phyloP scores from a whole-genome alignment of 2,329 filamentous ascomycete genomes.

The Alternaria dauci region DNA sequence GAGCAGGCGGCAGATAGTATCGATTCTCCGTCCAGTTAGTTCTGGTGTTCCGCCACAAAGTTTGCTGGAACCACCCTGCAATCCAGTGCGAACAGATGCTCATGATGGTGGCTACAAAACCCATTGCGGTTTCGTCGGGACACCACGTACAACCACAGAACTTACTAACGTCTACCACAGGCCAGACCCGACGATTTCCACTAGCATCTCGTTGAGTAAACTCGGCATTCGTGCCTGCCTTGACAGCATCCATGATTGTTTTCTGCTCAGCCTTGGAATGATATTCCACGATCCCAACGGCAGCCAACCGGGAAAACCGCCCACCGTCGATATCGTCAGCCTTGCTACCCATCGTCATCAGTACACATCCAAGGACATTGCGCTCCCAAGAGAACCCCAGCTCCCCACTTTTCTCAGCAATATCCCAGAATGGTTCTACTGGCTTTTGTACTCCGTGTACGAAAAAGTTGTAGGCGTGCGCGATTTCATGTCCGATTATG shows the following conservation, averaged over 20 bases:
- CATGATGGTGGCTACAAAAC: not conserved
- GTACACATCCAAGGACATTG: constrained; percentile 11
- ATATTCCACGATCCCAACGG: not conserved
- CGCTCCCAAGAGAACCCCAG: constrained; percentile 30
- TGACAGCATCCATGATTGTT: not conserved
- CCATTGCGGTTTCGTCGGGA: not conserved
- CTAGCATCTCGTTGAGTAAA: not conserved
- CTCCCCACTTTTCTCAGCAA: constrained; percentile 17
- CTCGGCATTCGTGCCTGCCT: not conserved
- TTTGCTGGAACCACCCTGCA: not conserved
- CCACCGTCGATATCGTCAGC: rapidly evolving
- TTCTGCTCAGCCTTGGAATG: not conserved
- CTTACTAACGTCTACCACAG: not conserved
- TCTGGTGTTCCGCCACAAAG: not conserved
- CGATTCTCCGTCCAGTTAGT: not conserved
- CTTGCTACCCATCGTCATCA: constrained; percentile 4
- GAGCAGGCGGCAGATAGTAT: not conserved
- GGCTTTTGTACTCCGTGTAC: not conserved
- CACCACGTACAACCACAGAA: not conserved
- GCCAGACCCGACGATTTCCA: not conserved
- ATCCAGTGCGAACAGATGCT: not conserved
- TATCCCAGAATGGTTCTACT: constrained; percentile 24
- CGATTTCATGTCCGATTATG: constrained; percentile 30
- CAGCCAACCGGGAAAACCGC: not conserved
- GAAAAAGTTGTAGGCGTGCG: constrained; percentile 27